These are phyloP conservation scores for Phytophthora foliorum DNA, from an alignment of 352 stramenopile genomes.

Conservation along the genomic window DNA sequence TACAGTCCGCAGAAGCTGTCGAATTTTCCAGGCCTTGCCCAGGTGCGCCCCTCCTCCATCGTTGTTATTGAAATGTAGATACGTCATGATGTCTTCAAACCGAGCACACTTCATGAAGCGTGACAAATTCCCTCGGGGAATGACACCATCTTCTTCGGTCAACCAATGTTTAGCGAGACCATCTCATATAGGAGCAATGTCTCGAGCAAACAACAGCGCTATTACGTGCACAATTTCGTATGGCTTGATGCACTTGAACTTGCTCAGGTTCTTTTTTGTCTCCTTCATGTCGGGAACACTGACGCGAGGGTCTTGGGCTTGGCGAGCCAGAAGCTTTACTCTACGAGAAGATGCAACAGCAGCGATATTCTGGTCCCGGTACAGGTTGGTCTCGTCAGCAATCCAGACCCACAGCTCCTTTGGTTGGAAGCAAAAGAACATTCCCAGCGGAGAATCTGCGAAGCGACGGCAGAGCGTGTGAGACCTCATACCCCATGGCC, in stretches of 20 bases:
- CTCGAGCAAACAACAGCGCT: conserved; percentile 21
- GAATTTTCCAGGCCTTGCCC: conserved; percentile 28
- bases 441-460: too few species aligned
- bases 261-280: too few species aligned
- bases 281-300: conserved; percentile 10
- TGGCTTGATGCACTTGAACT: too few species aligned
- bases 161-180: conserved; percentile 16
- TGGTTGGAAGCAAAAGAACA: too few species aligned
- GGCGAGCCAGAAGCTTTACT: neutral
- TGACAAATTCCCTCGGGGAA: conserved; percentile 23
- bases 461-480: too few species aligned
- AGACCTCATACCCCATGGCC: too few species aligned
- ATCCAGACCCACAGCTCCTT: too few species aligned
- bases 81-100: conserved; percentile 25
- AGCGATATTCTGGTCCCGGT: conserved; percentile 8
- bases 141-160: conserved; percentile 10
- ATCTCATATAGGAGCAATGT: conserved; percentile 9
- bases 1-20: conserved; percentile 18
- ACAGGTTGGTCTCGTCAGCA: conserved; percentile 20
- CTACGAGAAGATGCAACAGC: neutral
- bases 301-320: conserved; percentile 9
- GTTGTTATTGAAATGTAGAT: conserved; percentile 35
- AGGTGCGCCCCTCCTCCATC: neutral
- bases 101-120: conserved; percentile 27
- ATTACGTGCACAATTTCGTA: too few species aligned